These are phyloP conservation scores for Nannizziopsis barbatae DNA, from an alignment of 2,329 filamentous ascomycete genomes.

Conservation along the genomic window DNA sequence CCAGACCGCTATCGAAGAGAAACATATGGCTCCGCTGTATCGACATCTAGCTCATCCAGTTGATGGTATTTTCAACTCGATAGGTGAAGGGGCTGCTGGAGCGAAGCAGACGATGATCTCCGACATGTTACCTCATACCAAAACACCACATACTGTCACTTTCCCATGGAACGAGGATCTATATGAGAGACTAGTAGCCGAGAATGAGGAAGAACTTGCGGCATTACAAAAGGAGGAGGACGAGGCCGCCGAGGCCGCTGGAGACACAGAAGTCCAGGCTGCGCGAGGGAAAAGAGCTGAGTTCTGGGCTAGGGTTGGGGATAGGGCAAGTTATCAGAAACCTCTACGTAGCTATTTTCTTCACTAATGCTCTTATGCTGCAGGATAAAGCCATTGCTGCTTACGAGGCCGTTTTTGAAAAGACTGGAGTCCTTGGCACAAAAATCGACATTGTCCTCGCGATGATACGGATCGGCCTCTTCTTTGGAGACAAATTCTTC, in stretches of 20 bases:
- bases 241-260: slow-evolving; percentile 88
- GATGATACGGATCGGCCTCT: slow-evolving; percentile 88
- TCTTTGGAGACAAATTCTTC: slow-evolving; percentile 84
- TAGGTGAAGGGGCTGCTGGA: slow-evolving; percentile 52
- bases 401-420: slow-evolving; percentile 89
- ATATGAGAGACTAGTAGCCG: slow-evolving; percentile 64
- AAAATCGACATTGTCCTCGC: slow-evolving; percentile 97
- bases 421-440: slow-evolving; percentile 89
- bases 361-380: neutral
- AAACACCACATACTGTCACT: slow-evolving; percentile 51
- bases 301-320: slow-evolving; percentile 88
- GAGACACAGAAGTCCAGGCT: slow-evolving; percentile 87
- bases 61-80: slow-evolving; percentile 66
- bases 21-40: slow-evolving; percentile 58
- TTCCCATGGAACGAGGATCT: slow-evolving; percentile 85
- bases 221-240: slow-evolving; percentile 76
- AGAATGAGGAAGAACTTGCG: slow-evolving; percentile 68
- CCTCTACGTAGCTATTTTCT: slow-evolving; percentile 10
- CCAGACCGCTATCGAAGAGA: slow-evolving; percentile 52
- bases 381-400: slow-evolving; percentile 89
- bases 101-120: slow-evolving; percentile 45
- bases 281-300: slow-evolving; percentile 91
- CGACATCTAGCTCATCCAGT: slow-evolving; percentile 53
- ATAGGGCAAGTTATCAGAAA: slow-evolving; percentile 56
- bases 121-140: slow-evolving; percentile 64